Evolutionary conservation across 2,329 filamentous ascomycete genomes (phyloP), one percentile per base, ranked within the genome.

Genomic region (Ophiostoma australiae): DNA sequence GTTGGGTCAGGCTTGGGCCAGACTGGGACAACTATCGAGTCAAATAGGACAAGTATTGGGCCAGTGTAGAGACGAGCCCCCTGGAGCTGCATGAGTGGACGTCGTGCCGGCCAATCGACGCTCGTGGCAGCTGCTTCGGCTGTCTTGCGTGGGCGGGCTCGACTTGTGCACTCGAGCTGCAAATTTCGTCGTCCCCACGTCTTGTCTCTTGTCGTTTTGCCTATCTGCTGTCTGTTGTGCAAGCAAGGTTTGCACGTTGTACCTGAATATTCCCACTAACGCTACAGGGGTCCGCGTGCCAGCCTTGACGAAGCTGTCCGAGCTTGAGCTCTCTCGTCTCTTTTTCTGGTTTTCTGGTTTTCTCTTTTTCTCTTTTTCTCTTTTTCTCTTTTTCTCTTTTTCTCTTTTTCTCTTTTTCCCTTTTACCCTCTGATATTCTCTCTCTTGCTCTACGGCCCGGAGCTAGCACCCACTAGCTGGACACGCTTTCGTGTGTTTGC

Each of bases 211-310:
- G 31, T 20, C 17, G 39, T 65, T 65, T 17, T 65, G 41, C 41
- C 48, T 23, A 55, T 55, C 48, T 44, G 10, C 15, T 48, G 44
- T 48, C 44, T 48, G 41, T 44, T 6, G 4, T 15, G 17, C 20
- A 15, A 20, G 17, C 44, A 48, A 48, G 44, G 20, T 48, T 6
- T 48, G 44, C 17, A n/a, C 44, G 15, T 17, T 17, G 41, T 48
- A 48, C 44, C 44, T 48, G 44, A 48, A 20, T 44, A 44, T 48
- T 48, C 20, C 37, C 44, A 48, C 44, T 48, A 48, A 48, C 44
- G 65, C 55, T 67, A 67, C 69, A 23, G 23, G 66, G 70, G 39
- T 69, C 69, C 52, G 69, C 71, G 67, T 71, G 66, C 67, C 69
- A 73, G 67, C 58, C 52, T 67, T 61, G 70, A 68, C 52, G 70